These are phyloP conservation scores for Spinellus fusiger DNA, from an alignment of 192 early-diverging fungal species.

Conservation along the genomic window DNA sequence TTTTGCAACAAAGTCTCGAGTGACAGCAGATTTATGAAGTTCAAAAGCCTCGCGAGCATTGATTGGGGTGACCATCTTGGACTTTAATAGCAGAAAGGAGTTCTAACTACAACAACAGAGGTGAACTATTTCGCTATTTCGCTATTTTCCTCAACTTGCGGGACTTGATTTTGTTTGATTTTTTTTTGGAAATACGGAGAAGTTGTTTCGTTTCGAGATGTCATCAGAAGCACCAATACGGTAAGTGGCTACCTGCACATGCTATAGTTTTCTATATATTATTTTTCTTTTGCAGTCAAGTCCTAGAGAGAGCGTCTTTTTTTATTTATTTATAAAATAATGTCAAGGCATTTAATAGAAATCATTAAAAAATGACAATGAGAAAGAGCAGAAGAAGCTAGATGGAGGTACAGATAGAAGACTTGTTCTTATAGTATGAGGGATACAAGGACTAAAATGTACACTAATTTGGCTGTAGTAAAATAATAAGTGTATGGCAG, in stretches of 20 bases:
- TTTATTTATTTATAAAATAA: too few species aligned
- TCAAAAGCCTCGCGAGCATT: conserved; percentile 61
- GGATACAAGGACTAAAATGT: too few species aligned
- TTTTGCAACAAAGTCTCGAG: conserved; percentile 77
- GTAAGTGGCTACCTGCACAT: neutral
- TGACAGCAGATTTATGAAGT: conserved; percentile 82
- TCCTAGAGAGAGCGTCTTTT: too few species aligned
- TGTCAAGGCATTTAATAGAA: too few species aligned
- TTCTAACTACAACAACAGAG: conserved; percentile 1
- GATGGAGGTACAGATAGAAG: too few species aligned
- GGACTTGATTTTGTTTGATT: too few species aligned
- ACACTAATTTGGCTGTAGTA: too few species aligned
- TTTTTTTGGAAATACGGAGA: neutral
- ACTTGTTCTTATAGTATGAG: too few species aligned
- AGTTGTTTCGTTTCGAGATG: neutral
- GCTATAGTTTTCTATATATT: neutral
- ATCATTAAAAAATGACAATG: too few species aligned
- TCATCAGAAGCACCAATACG: neutral
- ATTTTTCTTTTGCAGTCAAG: too few species aligned
- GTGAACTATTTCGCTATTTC: neutral
- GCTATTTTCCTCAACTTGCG: neutral
- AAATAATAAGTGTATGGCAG: too few species aligned
- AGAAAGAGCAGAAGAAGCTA: too few species aligned
- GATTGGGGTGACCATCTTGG: conserved; percentile 8
- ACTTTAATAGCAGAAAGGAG: neutral